Conservation (phyloP, 352 stramenopile species). For the Pythium sp. region DNA sequence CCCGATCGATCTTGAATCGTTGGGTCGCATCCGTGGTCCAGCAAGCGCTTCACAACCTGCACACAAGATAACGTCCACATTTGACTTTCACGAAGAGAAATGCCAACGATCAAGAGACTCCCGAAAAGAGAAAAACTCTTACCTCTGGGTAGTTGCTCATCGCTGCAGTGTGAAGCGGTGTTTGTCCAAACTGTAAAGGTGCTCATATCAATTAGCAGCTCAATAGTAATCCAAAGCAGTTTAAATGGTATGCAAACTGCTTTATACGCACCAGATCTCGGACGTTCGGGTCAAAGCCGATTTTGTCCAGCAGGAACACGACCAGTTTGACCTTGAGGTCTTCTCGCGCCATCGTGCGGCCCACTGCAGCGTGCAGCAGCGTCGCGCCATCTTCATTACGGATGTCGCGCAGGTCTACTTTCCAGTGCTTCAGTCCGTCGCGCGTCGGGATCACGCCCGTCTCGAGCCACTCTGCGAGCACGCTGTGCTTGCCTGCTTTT, state of each 20-base stretch:
- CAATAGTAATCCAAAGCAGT: too few relatives aligned
- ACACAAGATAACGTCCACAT: conserved; percentile 2
- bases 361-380: conserved; percentile 68
- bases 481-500: conserved; percentile 48
- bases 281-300: conserved; percentile 74
- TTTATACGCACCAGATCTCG: conserved; percentile 43
- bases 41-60: conserved; percentile 46
- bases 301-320: conserved; percentile 57
- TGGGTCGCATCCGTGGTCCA: conserved; percentile 51
- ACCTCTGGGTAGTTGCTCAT: conserved; percentile 65
- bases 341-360: conserved; percentile 62
- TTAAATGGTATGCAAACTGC: background rate
- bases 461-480: conserved; percentile 58
- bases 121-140: background rate
- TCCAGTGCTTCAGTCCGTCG: conserved; percentile 73
- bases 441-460: conserved; percentile 74
- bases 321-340: conserved; percentile 68
- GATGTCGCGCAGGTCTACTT: conserved; percentile 48
- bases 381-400: conserved; percentile 63
- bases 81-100: background rate
- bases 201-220: background rate
- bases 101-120: background rate
- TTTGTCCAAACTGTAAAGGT: conserved; percentile 56
- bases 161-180: conserved; percentile 65
- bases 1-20: conserved; percentile 50